These are phyloP conservation scores for Paramecium sonneborni DNA, from an alignment of 73 alveolate genomes.

Conservation along the genomic window DNA sequence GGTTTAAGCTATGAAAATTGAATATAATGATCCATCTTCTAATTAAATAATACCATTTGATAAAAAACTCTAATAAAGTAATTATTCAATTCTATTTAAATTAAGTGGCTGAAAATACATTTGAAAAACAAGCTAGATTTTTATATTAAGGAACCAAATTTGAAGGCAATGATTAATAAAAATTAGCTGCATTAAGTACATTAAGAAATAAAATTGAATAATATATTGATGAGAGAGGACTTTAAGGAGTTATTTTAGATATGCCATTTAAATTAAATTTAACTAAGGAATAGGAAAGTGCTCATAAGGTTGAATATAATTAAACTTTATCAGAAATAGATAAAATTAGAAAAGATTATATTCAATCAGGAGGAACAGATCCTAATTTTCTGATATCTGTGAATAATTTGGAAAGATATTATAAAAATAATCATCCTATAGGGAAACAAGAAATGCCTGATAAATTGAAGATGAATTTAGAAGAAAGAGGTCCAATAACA, in stretches of 20 bases:
- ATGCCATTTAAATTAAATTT: conserved; percentile 46
- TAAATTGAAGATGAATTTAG: neutral
- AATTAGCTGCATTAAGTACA: conserved; percentile 34
- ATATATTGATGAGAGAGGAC: neutral
- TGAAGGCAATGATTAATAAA: conserved; percentile 42
- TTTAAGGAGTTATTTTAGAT: conserved; percentile 14
- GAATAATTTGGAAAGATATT: conserved; percentile 38
- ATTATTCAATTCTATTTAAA: neutral
- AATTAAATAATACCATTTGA: conserved; percentile 51
- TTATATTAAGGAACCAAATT: conserved; percentile 50
- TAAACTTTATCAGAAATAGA: conserved; percentile 3
- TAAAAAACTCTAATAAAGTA: conserved; percentile 24
- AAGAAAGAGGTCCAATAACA: neutral
- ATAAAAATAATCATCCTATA: conserved; percentile 8
- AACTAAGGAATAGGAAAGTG: conserved; percentile 6
- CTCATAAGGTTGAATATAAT: conserved; percentile 26
- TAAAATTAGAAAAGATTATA: neutral
- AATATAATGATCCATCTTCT: conserved; percentile 18
- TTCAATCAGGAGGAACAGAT: conserved; percentile 56
- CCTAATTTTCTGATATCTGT: conserved; percentile 40
- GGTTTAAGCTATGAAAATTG: neutral
- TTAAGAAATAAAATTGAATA: conserved; percentile 40
- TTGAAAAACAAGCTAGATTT: conserved; percentile 47
- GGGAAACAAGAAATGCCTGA: neutral
- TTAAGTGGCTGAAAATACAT: conserved; percentile 45